Percentiles rank a stretch among this genome's conserved stretches.
Evolutionary conservation across 192 early-diverging fungal species (phyloP).

Genomic region (Nowakowskiella sp.): DNA sequence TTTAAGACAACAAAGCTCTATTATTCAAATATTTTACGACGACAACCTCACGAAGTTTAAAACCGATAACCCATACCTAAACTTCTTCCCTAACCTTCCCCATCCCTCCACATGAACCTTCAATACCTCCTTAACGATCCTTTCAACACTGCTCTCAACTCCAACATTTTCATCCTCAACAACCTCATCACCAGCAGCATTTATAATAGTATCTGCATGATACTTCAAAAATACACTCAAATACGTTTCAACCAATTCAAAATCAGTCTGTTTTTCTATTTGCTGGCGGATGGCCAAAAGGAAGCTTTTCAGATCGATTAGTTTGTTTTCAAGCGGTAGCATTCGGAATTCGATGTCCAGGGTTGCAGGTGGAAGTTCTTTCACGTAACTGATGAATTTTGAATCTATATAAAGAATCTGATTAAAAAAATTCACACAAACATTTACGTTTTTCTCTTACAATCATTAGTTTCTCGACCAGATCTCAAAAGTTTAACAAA

Average conservation of each 20-base stretch:
- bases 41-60: too few relatives aligned
- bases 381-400: constrained; percentile 62
- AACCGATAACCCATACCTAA: too few relatives aligned
- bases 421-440: too few relatives aligned
- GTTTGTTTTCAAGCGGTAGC: constrained; percentile 57
- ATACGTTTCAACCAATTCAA: constrained; percentile 78
- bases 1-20: too few relatives aligned
- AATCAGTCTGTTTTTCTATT: constrained; percentile 63
- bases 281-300: constrained; percentile 54
- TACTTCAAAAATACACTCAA: constrained; percentile 65
- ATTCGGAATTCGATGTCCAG: constrained; percentile 81
- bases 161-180: too few relatives aligned
- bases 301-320: constrained; percentile 55
- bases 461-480: constrained; percentile 32
- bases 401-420: constrained; percentile 24
- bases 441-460: not conserved
- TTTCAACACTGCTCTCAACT: too few relatives aligned
- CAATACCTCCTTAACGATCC: too few relatives aligned
- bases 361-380: constrained; percentile 70
- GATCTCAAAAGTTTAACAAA: constrained; percentile 49
- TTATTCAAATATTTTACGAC: too few relatives aligned
- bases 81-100: too few relatives aligned
- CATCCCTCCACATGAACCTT: too few relatives aligned
- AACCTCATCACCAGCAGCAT: too few relatives aligned
- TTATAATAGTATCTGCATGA: too few relatives aligned